phyloP scores from a whole-genome alignment of 768 basidiomycete genomes.

The Boletus pseudopeckii region DNA sequence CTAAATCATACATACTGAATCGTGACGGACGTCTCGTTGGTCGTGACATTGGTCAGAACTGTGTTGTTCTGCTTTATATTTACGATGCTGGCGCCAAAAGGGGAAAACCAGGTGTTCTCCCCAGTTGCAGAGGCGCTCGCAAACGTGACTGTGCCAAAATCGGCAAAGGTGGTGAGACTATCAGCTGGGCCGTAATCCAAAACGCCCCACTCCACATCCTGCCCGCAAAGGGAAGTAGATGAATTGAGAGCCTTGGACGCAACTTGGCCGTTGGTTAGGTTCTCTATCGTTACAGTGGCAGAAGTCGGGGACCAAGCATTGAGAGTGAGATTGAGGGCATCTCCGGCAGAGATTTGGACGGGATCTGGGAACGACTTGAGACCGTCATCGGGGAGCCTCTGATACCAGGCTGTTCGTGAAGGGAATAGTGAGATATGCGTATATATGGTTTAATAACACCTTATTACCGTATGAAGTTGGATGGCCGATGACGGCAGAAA shows the following conservation, averaged over 20 bases:
- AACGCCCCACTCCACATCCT: slow-evolving; percentile 9
- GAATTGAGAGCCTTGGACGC: neutral
- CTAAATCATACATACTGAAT: too few relatives aligned
- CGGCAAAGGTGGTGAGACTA: too few relatives aligned
- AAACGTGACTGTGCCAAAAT: slow-evolving; percentile 6
- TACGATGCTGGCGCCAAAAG: too few relatives aligned
- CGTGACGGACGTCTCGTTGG: too few relatives aligned
- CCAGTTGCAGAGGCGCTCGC: neutral
- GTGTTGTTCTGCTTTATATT: too few relatives aligned
- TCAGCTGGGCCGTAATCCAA: too few relatives aligned
- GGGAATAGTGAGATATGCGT: neutral
- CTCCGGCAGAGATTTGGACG: slow-evolving; percentile 2
- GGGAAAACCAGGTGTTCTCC: too few relatives aligned
- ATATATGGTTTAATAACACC: neutral
- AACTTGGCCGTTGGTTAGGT: neutral
- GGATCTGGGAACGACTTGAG: neutral
- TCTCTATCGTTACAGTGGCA: neutral
- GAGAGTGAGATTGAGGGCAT: neutral
- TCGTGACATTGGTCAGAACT: too few relatives aligned
- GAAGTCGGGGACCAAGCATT: neutral
- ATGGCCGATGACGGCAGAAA: too few relatives aligned
- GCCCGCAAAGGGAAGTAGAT: neutral
- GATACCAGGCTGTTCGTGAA: slow-evolving; percentile 2
- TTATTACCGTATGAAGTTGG: neutral
- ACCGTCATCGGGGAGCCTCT: neutral